Evolutionary conservation across 352 stramenopile genomes (phyloP).

Genomic region (Phytophthora palmivora): DNA sequence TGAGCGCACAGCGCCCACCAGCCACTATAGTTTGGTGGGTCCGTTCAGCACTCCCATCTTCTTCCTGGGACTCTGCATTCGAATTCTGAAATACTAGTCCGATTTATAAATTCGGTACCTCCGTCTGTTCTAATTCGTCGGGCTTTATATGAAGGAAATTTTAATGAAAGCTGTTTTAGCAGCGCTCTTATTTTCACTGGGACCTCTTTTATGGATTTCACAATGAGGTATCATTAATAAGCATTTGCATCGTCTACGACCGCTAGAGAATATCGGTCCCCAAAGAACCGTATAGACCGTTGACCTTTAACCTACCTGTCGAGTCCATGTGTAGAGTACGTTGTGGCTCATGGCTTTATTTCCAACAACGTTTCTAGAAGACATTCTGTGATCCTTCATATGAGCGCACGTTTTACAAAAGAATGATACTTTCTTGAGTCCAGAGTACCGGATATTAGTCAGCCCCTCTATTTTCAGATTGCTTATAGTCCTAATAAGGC

Average conservation of each 20-base stretch:
- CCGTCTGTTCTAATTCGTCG: slow-evolving; percentile 4
- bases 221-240: slow-evolving; percentile 14
- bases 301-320: slow-evolving; percentile 1
- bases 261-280: slow-evolving; percentile 2
- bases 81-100: slow-evolving; percentile 2
- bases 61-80: slow-evolving; percentile 13
- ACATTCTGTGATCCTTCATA: slow-evolving; percentile 16
- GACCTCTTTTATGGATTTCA: slow-evolving; percentile 16
- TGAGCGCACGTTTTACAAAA: slow-evolving; percentile 18
- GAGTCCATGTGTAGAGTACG: slow-evolving; percentile 23
- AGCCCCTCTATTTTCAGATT: slow-evolving; percentile 11
- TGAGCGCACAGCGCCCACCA: background rate
- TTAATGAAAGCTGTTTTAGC: slow-evolving; percentile 12
- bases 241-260: slow-evolving; percentile 11
- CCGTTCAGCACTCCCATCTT: slow-evolving; percentile 11
- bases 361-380: slow-evolving; percentile 15
- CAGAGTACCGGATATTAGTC: slow-evolving; percentile 1
- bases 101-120: slow-evolving; percentile 10
- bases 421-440: slow-evolving; percentile 10
- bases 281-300: slow-evolving; percentile 4
- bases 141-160: slow-evolving; percentile 9
- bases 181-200: slow-evolving; percentile 5
- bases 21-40: slow-evolving; percentile 4
- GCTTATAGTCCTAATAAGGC: slow-evolving; percentile 11
- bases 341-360: slow-evolving; percentile 6